Conservation (phyloP, 2,329 filamentous ascomycete species). For the Aurifilum marmelostoma region DNA sequence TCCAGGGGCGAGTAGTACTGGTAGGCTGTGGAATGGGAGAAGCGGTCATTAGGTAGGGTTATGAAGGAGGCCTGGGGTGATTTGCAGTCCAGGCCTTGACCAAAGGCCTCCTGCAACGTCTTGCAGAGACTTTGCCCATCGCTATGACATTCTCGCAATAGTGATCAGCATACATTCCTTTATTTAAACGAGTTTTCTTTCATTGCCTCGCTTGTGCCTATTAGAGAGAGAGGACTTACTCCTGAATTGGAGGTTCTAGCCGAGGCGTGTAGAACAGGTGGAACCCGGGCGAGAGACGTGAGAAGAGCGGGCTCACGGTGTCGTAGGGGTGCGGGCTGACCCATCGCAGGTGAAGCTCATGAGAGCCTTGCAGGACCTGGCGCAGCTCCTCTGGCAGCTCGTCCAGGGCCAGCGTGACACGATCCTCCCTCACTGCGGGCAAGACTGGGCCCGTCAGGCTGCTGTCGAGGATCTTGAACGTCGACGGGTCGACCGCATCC, state of each 20-base stretch:
- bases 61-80: conserved; percentile 63
- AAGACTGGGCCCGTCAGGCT: conserved; percentile 61
- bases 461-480: conserved; percentile 60
- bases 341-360: conserved; percentile 82
- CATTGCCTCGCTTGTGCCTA: too few relatives aligned
- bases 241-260: conserved; percentile 37
- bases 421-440: conserved; percentile 75
- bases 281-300: conserved; percentile 76
- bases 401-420: conserved; percentile 71
- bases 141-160: conserved; percentile 25
- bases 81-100: conserved; percentile 39
- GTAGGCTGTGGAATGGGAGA: conserved; percentile 63
- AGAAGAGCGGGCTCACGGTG: conserved; percentile 70
- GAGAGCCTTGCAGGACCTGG: conserved; percentile 62
- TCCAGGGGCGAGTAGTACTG: conserved; percentile 74
- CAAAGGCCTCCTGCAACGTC: conserved; percentile 39
- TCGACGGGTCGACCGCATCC: conserved; percentile 64
- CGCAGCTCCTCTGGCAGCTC: conserved; percentile 74
- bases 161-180: background rate
- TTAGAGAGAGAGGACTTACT: conserved; percentile 30
- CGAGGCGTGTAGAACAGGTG: conserved; percentile 77
- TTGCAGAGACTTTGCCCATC: conserved; percentile 36
- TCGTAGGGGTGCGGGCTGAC: conserved; percentile 61
- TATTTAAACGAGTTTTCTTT: too few relatives aligned
- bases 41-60: conserved; percentile 56